Conservation (phyloP, 768 basidiomycete species). For the Phanerochaete sordida region DNA sequence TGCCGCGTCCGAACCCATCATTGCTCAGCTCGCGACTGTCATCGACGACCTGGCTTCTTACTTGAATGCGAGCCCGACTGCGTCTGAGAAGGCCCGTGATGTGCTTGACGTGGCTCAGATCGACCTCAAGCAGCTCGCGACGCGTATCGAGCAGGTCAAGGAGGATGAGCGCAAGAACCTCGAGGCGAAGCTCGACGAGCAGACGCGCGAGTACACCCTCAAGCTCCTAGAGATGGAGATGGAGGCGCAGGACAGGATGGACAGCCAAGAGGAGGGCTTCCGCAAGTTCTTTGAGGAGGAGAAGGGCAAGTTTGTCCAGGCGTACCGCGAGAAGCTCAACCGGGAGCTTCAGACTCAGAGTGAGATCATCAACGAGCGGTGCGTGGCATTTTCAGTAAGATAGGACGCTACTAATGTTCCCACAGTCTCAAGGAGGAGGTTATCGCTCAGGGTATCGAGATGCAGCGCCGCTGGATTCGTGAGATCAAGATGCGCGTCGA, state of each 20-base stretch:
- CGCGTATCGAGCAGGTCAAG: constrained; percentile 74
- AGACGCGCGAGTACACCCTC: constrained; percentile 77
- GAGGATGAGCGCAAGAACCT: constrained; percentile 74
- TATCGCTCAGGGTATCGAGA: constrained; percentile 93
- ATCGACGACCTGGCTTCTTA: constrained; percentile 90
- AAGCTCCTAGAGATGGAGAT: constrained; percentile 82
- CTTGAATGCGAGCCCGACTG: constrained; percentile 69
- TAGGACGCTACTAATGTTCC: neutral
- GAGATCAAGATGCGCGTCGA: constrained; percentile 96
- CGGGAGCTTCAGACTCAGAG: constrained; percentile 84
- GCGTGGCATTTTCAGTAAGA: constrained; percentile 18
- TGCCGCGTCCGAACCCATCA: constrained; percentile 80
- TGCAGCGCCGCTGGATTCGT: constrained; percentile 94
- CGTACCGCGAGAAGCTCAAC: constrained; percentile 85
- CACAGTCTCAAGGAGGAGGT: constrained; percentile 89
- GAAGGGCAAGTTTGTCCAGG: constrained; percentile 62
- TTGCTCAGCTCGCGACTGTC: constrained; percentile 85
- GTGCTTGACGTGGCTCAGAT: constrained; percentile 78
- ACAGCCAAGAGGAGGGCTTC: constrained; percentile 83
- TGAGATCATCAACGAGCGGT: constrained; percentile 94
- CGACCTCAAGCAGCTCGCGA: constrained; percentile 75
- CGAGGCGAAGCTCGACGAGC: constrained; percentile 68
- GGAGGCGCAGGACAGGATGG: constrained; percentile 81
- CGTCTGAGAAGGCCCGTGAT: constrained; percentile 61
- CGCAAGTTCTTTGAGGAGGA: constrained; percentile 79